Evolutionary conservation across 2,329 filamentous ascomycete genomes (phyloP).

Genomic region (Leptographium procerum): DNA sequence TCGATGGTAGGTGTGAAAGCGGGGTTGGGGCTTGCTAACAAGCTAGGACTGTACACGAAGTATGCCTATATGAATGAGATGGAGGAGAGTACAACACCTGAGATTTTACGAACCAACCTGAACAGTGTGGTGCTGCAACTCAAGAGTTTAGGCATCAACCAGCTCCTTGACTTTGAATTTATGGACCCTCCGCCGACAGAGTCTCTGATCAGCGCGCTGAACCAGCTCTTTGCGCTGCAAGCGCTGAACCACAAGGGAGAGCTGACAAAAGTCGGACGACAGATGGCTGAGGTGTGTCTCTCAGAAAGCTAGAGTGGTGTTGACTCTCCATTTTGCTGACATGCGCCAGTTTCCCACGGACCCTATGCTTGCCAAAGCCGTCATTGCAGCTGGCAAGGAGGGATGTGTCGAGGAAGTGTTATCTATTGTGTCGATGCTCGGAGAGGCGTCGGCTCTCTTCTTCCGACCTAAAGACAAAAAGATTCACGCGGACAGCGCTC

Average conservation of each 20-base stretch:
- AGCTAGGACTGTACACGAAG: conserved; percentile 64
- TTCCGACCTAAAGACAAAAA: conserved; percentile 97
- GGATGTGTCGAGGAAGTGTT: conserved; percentile 91
- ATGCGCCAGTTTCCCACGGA: conserved; percentile 31
- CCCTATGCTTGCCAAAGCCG: conserved; percentile 79
- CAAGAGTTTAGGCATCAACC: conserved; percentile 84
- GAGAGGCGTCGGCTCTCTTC: conserved; percentile 80
- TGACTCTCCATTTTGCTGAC: neutral
- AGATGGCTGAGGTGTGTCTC: conserved; percentile 66
- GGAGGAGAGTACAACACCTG: conserved; percentile 81
- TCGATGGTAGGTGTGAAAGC: too few species aligned
- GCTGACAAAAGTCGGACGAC: conserved; percentile 78
- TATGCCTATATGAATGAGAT: conserved; percentile 93
- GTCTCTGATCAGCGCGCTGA: conserved; percentile 76
- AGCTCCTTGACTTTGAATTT: conserved; percentile 89
- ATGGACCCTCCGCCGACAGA: conserved; percentile 89
- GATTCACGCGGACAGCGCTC: conserved; percentile 84
- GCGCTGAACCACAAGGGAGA: conserved; percentile 81
- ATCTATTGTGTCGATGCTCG: conserved; percentile 87
- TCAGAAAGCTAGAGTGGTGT: neutral
- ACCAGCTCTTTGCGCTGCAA: conserved; percentile 83
- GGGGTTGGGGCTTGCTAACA: neutral
- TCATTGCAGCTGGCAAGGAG: conserved; percentile 79
- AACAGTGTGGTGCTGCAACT: conserved; percentile 74
- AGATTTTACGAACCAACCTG: conserved; percentile 85